Conservation (phyloP, 1,284 basidiomycete genomes). For the Singerocomus rubriflavus region DNA sequence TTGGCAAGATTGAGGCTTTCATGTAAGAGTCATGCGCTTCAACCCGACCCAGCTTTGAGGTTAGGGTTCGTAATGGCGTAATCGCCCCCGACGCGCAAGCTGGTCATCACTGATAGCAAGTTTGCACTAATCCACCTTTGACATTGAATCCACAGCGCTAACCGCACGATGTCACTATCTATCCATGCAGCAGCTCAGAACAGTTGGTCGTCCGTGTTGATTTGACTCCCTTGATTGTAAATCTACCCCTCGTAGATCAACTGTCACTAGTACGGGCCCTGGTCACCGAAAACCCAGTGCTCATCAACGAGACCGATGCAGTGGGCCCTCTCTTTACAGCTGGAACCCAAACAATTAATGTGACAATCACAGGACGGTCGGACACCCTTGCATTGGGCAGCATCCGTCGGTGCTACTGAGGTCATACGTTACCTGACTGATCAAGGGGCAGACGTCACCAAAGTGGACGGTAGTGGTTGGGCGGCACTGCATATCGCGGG, state of each 20-base stretch:
- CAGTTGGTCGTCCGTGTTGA: constrained; percentile 36
- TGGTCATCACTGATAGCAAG: too few species aligned
- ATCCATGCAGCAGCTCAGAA: constrained; percentile 68
- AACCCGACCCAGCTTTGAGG: constrained; percentile 19
- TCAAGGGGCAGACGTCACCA: constrained; percentile 69
- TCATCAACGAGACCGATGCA: constrained; percentile 66
- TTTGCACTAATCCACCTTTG: too few species aligned
- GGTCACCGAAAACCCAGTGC: constrained; percentile 62
- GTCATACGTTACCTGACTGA: constrained; percentile 74
- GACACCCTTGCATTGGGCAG: constrained; percentile 88
- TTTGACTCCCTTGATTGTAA: neutral
- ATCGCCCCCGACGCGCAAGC: constrained; percentile 6
- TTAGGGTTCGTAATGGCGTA: constrained; percentile 17
- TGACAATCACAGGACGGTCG: constrained; percentile 67
- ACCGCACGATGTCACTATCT: constrained; percentile 18
- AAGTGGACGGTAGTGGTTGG: constrained; percentile 76
- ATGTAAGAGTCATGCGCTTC: neutral
- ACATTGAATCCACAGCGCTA: too few species aligned
- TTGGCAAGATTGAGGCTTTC: constrained; percentile 5
- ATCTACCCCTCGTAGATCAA: constrained; percentile 54
- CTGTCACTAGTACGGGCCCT: constrained; percentile 70
- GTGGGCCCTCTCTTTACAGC: constrained; percentile 40
- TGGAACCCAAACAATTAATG: neutral
- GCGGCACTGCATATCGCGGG: constrained; percentile 87
- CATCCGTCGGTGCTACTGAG: constrained; percentile 69